Conservation (phyloP, 805 yeast species). For the Grigorovia humatica region DNA sequence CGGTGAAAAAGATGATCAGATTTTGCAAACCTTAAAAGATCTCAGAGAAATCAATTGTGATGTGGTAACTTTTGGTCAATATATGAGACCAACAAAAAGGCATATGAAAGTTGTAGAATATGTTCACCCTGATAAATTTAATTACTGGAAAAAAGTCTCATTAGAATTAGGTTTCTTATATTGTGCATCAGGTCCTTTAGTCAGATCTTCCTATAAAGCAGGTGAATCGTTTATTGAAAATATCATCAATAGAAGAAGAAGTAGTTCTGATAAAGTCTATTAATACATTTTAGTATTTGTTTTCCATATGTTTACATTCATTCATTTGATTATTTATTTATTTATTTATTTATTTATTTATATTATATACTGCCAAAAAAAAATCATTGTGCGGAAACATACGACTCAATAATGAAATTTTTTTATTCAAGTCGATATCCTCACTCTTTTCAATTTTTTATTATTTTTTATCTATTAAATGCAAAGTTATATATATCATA, state of each 20-base stretch:
- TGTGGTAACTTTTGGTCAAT: constrained; percentile 96
- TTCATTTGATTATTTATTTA: not conserved
- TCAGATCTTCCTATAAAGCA: constrained; percentile 93
- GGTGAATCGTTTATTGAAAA: constrained; percentile 97
- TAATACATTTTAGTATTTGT: not conserved
- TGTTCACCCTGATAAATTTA: constrained; percentile 87
- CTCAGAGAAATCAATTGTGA: constrained; percentile 72
- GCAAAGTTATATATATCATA: not conserved
- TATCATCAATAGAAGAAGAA: constrained; percentile 62
- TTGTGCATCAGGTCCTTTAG: constrained; percentile 96
- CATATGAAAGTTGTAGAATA: constrained; percentile 98
- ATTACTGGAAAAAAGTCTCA: constrained; percentile 83
- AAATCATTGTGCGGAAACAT: not conserved
- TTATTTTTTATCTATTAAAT: too few relatives aligned
- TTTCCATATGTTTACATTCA: not conserved
- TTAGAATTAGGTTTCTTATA: constrained; percentile 84
- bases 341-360: constrained; percentile 1
- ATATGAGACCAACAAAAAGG: constrained; percentile 97
- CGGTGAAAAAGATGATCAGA: constrained; percentile 91
- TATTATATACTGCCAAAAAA: not conserved
- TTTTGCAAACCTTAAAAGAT: constrained; percentile 63
- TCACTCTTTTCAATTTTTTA: not conserved
- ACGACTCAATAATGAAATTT: too few relatives aligned
- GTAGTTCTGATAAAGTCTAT: not conserved
- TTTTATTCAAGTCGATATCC: not conserved